phyloP scores from a whole-genome alignment of 2,329 filamentous ascomycete genomes.

The Colletotrichum camelliae region DNA sequence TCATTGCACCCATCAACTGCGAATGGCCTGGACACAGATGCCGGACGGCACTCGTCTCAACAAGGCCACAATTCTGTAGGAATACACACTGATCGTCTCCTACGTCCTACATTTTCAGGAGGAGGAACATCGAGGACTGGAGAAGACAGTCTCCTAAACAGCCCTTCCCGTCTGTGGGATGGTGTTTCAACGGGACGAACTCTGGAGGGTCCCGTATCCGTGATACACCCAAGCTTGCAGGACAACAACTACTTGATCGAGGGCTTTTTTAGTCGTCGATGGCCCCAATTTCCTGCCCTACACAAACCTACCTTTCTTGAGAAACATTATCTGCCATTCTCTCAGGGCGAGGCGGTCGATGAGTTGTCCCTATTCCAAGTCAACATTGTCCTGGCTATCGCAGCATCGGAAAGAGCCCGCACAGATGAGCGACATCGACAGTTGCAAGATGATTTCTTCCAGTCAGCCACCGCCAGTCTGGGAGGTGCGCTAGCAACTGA shows the following conservation, averaged over 20 bases:
- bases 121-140: background rate
- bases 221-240: background rate
- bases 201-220: background rate
- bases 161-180: slow-evolving; percentile 22
- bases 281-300: slow-evolving; percentile 29
- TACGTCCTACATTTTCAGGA: background rate
- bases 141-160: slow-evolving; percentile 4
- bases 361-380: slow-evolving; percentile 23
- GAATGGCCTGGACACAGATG: background rate
- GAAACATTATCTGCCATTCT: slow-evolving; percentile 3
- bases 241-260: slow-evolving; percentile 10
- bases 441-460: background rate
- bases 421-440: background rate
- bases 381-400: slow-evolving; percentile 29
- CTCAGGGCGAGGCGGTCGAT: background rate
- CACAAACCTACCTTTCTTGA: slow-evolving; percentile 25
- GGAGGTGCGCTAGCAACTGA: slow-evolving; percentile 20
- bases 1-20: background rate
- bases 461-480: background rate
- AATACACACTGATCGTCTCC: background rate
- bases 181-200: background rate
- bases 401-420: slow-evolving; percentile 22
- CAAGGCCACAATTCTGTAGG: too few relatives aligned
- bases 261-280: slow-evolving; percentile 29
- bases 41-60: fast-evolving